These are phyloP conservation scores for Straminergon stramineum DNA, from an alignment of 225 moss, liverwort and hornwort genomes.

Conservation along the genomic window DNA sequence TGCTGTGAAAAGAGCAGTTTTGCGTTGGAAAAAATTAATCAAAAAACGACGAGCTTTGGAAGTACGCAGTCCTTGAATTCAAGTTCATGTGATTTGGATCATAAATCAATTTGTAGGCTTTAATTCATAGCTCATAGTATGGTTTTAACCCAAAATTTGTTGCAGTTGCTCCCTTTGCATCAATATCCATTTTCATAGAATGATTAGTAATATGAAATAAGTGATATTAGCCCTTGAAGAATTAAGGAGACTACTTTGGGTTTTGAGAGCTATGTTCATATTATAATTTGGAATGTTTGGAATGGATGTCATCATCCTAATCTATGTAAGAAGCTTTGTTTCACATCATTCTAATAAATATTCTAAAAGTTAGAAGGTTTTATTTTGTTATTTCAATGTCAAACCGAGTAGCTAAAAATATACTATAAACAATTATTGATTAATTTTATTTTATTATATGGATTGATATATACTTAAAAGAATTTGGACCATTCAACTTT, in stretches of 20 bases:
- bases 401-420: fast-evolving
- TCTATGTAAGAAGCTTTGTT: neutral
- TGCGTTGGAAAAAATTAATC: conserved; percentile 1
- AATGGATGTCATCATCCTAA: neutral
- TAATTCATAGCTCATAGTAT: neutral
- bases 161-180: neutral
- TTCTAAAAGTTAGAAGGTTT: neutral
- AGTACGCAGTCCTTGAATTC: neutral
- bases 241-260: fast-evolving
- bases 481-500: neutral
- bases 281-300: neutral
- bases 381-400: neutral
- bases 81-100: neutral
- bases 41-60: neutral
- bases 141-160: neutral
- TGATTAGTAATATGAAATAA: neutral
- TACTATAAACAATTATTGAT: too few relatives aligned
- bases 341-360: too few relatives aligned
- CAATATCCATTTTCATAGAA: neutral
- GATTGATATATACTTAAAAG: neutral
- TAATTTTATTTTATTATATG: neutral
- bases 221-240: neutral
- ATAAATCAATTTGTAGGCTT: neutral
- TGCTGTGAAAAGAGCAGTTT: neutral
- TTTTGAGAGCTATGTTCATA: neutral